A percentile compares a stretch with the other conserved stretches of the same genome.
Evolutionary conservation across 768 basidiomycete species (phyloP).

Genomic region (Strobilomyces confusus): DNA sequence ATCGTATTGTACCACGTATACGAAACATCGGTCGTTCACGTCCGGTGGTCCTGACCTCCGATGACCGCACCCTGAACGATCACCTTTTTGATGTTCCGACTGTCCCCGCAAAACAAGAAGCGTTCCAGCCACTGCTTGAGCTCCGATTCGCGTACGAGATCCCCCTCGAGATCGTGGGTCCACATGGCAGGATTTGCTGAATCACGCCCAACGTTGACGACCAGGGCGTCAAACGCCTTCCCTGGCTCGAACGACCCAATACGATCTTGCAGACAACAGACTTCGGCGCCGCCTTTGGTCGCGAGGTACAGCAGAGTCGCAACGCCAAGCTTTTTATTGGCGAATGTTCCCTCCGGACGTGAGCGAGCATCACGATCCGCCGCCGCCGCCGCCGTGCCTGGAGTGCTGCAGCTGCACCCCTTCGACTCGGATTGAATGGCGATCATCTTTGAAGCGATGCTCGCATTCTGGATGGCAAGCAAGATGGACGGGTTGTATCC

Average conservation of each 20-base stretch:
- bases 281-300: conserved; percentile 84
- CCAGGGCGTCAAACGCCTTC: conserved; percentile 87
- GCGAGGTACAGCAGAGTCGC: conserved; percentile 84
- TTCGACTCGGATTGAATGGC: conserved; percentile 41
- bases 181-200: conserved; percentile 57
- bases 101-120: conserved; percentile 85
- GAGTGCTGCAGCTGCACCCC: not conserved
- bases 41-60: conserved; percentile 55
- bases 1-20: conserved; percentile 3
- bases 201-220: conserved; percentile 56
- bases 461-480: conserved; percentile 65
- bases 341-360: conserved; percentile 33
- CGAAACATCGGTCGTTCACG: conserved; percentile 3
- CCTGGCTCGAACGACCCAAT: conserved; percentile 77
- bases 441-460: conserved; percentile 76
- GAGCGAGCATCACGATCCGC: not conserved
- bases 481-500: conserved; percentile 83
- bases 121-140: conserved; percentile 67
- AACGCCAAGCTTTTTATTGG: conserved; percentile 62
- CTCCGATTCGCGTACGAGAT: conserved; percentile 29
- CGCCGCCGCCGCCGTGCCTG: not conserved
- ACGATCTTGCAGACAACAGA: conserved; percentile 64
- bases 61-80: conserved; percentile 80
- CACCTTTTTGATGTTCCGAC: conserved; percentile 76
- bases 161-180: conserved; percentile 38